Base-by-base conservation (phyloP, 768 basidiomycete genomes). In the Serendipita sp. region DNA sequence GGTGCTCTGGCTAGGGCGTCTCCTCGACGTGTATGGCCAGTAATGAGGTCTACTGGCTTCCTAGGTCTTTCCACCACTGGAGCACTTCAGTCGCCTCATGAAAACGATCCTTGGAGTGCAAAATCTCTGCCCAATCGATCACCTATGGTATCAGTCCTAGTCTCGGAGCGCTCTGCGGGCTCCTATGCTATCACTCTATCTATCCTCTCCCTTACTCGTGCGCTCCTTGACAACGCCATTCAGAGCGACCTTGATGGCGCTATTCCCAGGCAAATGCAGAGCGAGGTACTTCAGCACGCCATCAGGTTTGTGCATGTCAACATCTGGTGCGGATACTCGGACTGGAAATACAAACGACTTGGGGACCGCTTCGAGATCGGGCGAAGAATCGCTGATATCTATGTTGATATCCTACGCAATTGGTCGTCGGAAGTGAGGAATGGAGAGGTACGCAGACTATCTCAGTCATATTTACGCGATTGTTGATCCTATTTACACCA, bases 21-120 rank as follows among this genome's bases (percentile, higher is more conserved):
- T 68, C 86, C 88, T n/a, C 82, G 82, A 66, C 80, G 86, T 1
- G 88, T 94, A 24, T 95, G 91, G 92, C 75, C 91, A 9, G 93
- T 88, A 68, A 80, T 94, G 20, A 84, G 90, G 13, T 86, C 90
- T 0, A 76, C 80, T 0, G 79, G 83, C 22, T 78, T 96, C 28
- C 90, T 95, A 67, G 85, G 87, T 26, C 33, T 58, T 4, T n/a
- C n/a, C n/a, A n/a, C n/a, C n/a, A n/a, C n/a, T n/a, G n/a, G n/a
- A n/a, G n/a, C n/a, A n/a, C 38, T 38, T 38, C 38, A 38, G 38
- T 38, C 7, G 14, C 38, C 38, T n/a, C n/a, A n/a, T n/a, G n/a
- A n/a, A n/a, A n/a, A 20, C 11, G 13, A 42, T 51, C 16, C 26
- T 13, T 51, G 16, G 16, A 28, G 31, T 31, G 24, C 24, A 58